These are phyloP conservation scores for Saururus chinensis DNA, from an alignment of 164 flowering plant species.

Conservation along the genomic window DNA sequence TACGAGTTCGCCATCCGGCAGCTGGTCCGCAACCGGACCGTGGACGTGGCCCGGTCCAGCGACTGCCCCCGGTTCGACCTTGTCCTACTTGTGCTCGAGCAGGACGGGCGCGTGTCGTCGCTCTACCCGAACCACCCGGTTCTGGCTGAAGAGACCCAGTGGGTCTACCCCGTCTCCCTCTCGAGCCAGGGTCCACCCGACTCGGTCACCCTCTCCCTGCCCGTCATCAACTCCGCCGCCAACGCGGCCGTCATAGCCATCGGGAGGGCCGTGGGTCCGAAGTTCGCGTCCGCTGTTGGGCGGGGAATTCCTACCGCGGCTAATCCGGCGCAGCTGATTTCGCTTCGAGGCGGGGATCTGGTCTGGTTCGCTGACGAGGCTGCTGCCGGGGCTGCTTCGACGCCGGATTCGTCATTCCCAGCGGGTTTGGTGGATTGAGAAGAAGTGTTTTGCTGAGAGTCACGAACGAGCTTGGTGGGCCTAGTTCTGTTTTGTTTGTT, in stretches of 20 bases:
- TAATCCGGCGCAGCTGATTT: slow-evolving; percentile 19
- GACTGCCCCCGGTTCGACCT: slow-evolving; percentile 30
- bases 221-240: slow-evolving; percentile 29
- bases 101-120: slow-evolving; percentile 22
- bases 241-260: slow-evolving; percentile 23
- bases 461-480: no score
- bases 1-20: slow-evolving; percentile 33
- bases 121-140: slow-evolving; percentile 16
- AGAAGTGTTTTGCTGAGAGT: no score
- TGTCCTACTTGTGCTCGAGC: slow-evolving; percentile 19
- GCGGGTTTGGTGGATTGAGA: no score
- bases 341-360: slow-evolving; percentile 15
- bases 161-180: slow-evolving; percentile 17
- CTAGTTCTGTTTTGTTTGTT: no score
- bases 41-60: slow-evolving; percentile 19
- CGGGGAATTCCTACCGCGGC: slow-evolving; percentile 4
- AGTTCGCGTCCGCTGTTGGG: slow-evolving; percentile 11
- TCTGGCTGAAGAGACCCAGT: slow-evolving; percentile 11
- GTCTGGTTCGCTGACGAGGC: slow-evolving; percentile 24
- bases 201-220: slow-evolving; percentile 24
- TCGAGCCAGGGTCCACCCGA: slow-evolving; percentile 7
- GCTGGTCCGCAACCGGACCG: slow-evolving; percentile 26
- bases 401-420: no score
- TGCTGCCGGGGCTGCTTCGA: slow-evolving; percentile 7
- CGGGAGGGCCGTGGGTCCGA: slow-evolving; percentile 11